phyloP scores from a whole-genome alignment of 2,329 filamentous ascomycete species.

The Exophiala aquamarina region DNA sequence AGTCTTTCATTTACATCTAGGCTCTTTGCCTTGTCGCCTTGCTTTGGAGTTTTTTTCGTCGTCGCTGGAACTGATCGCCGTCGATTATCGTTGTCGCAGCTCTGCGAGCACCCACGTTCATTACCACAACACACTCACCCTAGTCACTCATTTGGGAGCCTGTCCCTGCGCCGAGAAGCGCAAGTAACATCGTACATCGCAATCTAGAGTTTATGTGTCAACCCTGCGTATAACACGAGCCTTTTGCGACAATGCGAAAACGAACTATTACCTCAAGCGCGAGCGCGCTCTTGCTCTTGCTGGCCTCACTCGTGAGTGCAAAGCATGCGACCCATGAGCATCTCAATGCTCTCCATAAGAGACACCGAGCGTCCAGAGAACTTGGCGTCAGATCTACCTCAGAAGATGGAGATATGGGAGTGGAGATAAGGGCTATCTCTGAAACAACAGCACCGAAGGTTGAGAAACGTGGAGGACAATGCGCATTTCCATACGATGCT shows the following conservation, averaged over 20 bases:
- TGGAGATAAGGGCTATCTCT: constrained; percentile 22
- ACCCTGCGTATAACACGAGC: constrained; percentile 4
- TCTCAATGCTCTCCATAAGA: constrained; percentile 36
- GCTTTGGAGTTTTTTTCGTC: constrained; percentile 8
- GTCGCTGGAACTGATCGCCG: constrained; percentile 20
- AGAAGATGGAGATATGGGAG: constrained; percentile 27
- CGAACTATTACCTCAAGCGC: constrained; percentile 32
- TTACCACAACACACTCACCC: constrained; percentile 25
- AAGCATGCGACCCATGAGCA: constrained; percentile 30
- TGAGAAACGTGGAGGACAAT: constrained; percentile 57
- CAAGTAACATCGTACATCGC: neutral
- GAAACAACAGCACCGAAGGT: constrained; percentile 29
- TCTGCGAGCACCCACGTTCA: constrained; percentile 27
- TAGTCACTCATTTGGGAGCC: constrained; percentile 24
- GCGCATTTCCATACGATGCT: constrained; percentile 65
- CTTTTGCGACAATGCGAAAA: constrained; percentile 21
- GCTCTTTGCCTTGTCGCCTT: neutral
- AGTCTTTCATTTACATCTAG: constrained; percentile 1
- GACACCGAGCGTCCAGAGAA: constrained; percentile 35
- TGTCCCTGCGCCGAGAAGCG: no score
- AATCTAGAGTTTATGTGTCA: constrained; percentile 1
- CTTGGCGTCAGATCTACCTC: constrained; percentile 25
- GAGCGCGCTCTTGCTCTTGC: constrained; percentile 38
- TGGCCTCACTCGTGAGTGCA: constrained; percentile 32
- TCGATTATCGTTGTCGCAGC: constrained; percentile 17